Percentiles rank a stretch among this genome's conserved stretches.
Evolutionary conservation across 1,284 basidiomycete species (phyloP).

Genomic region (Leucoagaricus sp.): DNA sequence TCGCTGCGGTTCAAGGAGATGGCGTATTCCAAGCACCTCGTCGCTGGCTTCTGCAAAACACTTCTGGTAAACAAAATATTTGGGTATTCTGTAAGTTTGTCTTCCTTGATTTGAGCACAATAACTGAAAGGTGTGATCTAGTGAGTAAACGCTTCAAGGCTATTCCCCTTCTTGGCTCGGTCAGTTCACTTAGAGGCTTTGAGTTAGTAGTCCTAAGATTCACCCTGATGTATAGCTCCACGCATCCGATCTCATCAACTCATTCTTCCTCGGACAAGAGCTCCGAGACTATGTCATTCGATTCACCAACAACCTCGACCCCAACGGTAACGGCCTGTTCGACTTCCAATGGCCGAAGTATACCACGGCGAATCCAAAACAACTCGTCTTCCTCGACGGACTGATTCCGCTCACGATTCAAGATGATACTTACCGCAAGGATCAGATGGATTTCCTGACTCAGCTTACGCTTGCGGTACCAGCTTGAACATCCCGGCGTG

Average conservation of each 20-base stretch:
- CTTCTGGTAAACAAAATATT: constrained; percentile 39
- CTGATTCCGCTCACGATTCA: constrained; percentile 33
- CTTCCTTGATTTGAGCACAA: background rate
- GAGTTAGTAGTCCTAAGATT: background rate
- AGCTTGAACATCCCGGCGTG: constrained; percentile 17
- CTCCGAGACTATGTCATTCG: constrained; percentile 42
- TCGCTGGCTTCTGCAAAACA: constrained; percentile 44
- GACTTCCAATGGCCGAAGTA: constrained; percentile 52
- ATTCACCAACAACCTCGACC: constrained; percentile 46
- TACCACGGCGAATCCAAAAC: constrained; percentile 33
- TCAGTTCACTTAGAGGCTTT: constrained; percentile 5
- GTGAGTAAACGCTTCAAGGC: constrained; percentile 27
- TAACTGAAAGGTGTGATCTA: constrained; percentile 8
- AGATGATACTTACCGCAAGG: constrained; percentile 44
- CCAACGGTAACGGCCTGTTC: constrained; percentile 40
- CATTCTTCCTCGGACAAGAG: constrained; percentile 36
- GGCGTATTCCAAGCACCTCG: constrained; percentile 50
- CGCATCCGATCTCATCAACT: constrained; percentile 40
- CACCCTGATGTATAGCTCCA: constrained; percentile 32
- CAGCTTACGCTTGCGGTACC: constrained; percentile 40
- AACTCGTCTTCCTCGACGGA: constrained; percentile 49
- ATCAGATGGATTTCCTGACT: constrained; percentile 41
- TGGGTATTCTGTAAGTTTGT: constrained; percentile 31
- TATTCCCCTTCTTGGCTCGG: constrained; percentile 23
- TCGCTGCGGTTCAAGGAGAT: constrained; percentile 52